A percentile compares a stretch with the other conserved stretches of the same genome.
Conservation (phyloP, 2,329 filamentous ascomycete genomes). For the Coniosporium tulheliwenetii region DNA sequence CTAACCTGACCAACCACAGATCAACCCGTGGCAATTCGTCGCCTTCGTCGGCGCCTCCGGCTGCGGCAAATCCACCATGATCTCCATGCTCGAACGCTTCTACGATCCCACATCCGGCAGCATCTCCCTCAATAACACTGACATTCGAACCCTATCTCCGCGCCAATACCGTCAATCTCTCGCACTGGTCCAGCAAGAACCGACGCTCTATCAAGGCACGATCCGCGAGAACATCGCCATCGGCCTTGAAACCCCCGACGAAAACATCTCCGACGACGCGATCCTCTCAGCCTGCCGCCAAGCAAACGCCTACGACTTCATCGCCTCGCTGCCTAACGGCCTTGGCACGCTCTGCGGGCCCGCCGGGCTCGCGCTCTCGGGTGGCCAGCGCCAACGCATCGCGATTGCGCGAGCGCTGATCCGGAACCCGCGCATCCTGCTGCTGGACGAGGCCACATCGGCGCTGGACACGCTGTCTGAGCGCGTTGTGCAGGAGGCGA, state of each 20-base stretch:
- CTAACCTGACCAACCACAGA: too few relatives aligned
- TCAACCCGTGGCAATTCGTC: constrained; percentile 18
- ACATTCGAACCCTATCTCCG: too few relatives aligned
- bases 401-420: constrained; percentile 24
- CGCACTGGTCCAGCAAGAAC: constrained; percentile 11
- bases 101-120: constrained; percentile 21
- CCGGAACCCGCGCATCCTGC: constrained; percentile 25
- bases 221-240: constrained; percentile 28
- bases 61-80: constrained; percentile 26
- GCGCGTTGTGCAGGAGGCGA: constrained; percentile 27
- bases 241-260: constrained; percentile 12
- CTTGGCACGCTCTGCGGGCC: constrained; percentile 34
- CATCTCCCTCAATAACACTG: constrained; percentile 2
- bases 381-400: constrained; percentile 35
- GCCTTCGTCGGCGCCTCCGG: constrained; percentile 27
- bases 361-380: constrained; percentile 32
- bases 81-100: constrained; percentile 16
- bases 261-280: constrained; percentile 12
- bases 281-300: constrained; percentile 3
- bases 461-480: constrained; percentile 32
- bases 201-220: constrained; percentile 27
- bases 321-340: constrained; percentile 8
- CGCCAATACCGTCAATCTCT: too few relatives aligned
- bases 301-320: constrained; percentile 6
- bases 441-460: constrained; percentile 38